Base-by-base conservation (phyloP, 805 yeast species). In the Sungouiozyma ichnusensis region DNA sequence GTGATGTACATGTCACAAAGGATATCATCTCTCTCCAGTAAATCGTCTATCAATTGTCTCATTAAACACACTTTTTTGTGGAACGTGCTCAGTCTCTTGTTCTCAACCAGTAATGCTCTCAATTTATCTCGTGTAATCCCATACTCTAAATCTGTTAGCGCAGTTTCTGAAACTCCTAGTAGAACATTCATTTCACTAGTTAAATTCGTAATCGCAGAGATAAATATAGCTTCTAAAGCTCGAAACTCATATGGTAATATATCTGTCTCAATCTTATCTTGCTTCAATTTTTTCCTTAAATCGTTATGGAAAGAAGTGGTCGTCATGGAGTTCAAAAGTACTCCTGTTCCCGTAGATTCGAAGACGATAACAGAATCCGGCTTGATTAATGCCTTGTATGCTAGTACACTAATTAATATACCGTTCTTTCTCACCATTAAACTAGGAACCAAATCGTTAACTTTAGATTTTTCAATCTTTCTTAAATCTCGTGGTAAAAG, bases 111-210 rank as follows among this genome's bases (percentile, higher is more conserved):
- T 41, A 92, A 63, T 48, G 82, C 81, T 44, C 94, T 68, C 41
- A 92, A 67, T 59, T 82, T 84, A 15, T 79, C 79, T 45, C 92
- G 68, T 41, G 90, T 92, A 8, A 92, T 82, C 47, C 83, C 79
- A 44, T 75, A 74, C 58, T 92, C 99, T 36, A 92, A 66, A 39
- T 87, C 94, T 29, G 69, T 66, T 36, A 92, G 65, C 7, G 88
- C 76, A 4, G 84, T 83, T 37, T 75, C 75, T 13, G 90, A 77
- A 5, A 84, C 81, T 0, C 83, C 81, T 6, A 78, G 74, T 50
- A 85, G 92, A 4, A 85, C 86, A 51, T 81, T 81, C 83, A 88
- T 78, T 57, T 92, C 98, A 1, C 88, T 79, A 37, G 81, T 80
- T 38, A 92, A 65, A 46, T 86, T 83, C 1, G 83, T 72, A 33